Conservation (phyloP, 2,329 filamentous ascomycete genomes). For the Leptographium radiaticola region DNA sequence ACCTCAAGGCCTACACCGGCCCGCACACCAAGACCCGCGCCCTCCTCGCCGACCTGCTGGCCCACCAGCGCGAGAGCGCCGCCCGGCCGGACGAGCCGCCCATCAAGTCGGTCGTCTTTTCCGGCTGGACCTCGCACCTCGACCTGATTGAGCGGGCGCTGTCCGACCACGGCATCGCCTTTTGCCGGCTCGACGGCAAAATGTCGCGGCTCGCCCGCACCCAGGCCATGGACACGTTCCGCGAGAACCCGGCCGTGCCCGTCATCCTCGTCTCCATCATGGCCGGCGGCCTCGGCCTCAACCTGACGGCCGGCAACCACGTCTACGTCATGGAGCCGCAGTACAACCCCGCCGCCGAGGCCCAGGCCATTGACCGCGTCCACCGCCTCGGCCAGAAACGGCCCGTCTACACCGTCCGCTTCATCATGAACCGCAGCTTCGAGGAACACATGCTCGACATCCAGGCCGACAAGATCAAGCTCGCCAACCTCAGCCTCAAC, state of each 20-base stretch:
- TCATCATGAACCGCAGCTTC: constrained; percentile 81
- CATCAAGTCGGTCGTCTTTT: constrained; percentile 89
- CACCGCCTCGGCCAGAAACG: constrained; percentile 83
- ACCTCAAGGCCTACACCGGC: constrained; percentile 58
- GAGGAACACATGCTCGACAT: constrained; percentile 87
- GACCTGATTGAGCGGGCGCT: constrained; percentile 83
- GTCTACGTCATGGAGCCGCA: constrained; percentile 98
- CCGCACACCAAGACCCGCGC: constrained; percentile 88
- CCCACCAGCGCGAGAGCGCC: constrained; percentile 49
- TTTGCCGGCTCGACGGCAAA: constrained; percentile 76
- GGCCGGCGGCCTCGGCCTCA: constrained; percentile 83
- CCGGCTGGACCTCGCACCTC: constrained; percentile 88
- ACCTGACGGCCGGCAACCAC: constrained; percentile 71
- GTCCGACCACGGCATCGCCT: constrained; percentile 50
- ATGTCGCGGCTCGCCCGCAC: constrained; percentile 68
- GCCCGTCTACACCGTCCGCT: constrained; percentile 75
- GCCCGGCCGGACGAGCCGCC: constrained; percentile 53
- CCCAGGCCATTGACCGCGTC: constrained; percentile 87
- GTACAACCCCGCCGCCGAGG: constrained; percentile 90
- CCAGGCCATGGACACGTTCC: constrained; percentile 64
- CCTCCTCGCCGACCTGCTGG: constrained; percentile 60
- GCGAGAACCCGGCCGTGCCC: constrained; percentile 54
- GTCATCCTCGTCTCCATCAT: constrained; percentile 88
- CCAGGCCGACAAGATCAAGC: constrained; percentile 82
- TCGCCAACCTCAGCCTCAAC: constrained; percentile 55